A percentile compares a stretch with the other conserved stretches of the same genome.
phyloP scores from a whole-genome alignment of 495 filamentous ascomycete genomes.

The Penicillium desertorum region DNA sequence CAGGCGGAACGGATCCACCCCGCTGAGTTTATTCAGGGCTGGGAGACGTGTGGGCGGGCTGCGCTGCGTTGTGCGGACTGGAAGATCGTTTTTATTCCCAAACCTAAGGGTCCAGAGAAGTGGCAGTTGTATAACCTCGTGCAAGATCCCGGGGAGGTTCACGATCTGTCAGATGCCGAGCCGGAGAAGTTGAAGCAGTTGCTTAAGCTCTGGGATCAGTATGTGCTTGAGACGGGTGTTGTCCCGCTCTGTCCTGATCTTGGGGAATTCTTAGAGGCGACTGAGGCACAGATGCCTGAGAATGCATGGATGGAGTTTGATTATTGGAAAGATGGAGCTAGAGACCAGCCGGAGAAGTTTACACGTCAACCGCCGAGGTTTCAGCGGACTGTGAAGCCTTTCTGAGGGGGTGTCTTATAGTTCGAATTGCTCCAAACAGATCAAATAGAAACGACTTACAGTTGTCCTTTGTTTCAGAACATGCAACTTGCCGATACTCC shows the following conservation, averaged over 20 bases:
- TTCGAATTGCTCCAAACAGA: neutral
- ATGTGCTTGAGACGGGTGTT: constrained; percentile 61
- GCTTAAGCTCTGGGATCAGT: constrained; percentile 57
- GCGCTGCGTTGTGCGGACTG: constrained; percentile 49
- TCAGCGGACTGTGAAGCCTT: constrained; percentile 50
- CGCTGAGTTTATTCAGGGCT: constrained; percentile 48
- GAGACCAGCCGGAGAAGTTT: constrained; percentile 56
- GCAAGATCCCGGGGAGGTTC: constrained; percentile 53
- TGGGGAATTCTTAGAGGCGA: constrained; percentile 52
- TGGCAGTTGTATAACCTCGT: constrained; percentile 52
- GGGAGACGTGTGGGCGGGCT: constrained; percentile 48
- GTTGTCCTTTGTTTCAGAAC: neutral
- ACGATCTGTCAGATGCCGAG: constrained; percentile 57
- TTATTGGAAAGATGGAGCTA: constrained; percentile 64
- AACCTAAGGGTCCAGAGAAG: constrained; percentile 47
- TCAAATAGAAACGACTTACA: neutral
- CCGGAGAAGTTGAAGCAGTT: constrained; percentile 53
- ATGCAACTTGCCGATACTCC: neutral
- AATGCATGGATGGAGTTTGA: constrained; percentile 70
- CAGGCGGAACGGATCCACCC: constrained; percentile 42
- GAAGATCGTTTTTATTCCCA: constrained; percentile 52
- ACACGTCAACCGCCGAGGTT: constrained; percentile 52
- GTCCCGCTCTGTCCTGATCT: constrained; percentile 46
- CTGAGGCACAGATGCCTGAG: constrained; percentile 66
- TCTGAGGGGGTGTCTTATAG: constrained; percentile 18